phyloP scores from a whole-genome alignment of 148 eudicot genomes.

The Vaccinium macrocarpon region DNA sequence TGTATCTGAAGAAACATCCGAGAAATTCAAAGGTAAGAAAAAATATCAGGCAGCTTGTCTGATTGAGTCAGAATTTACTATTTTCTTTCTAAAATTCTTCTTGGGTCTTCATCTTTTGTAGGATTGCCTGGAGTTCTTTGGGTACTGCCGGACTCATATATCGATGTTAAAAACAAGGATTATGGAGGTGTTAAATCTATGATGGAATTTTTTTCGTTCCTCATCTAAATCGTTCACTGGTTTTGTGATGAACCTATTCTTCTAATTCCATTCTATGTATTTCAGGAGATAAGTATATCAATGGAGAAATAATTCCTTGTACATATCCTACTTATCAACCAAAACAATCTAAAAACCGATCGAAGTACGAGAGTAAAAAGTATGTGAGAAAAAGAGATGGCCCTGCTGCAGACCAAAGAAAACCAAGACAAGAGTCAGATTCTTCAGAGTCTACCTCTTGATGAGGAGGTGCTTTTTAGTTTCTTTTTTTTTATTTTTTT shows the following conservation, averaged over 20 bases:
- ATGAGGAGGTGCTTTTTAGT: conserved; percentile 41
- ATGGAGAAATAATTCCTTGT: conserved; percentile 92
- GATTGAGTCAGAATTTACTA: background rate
- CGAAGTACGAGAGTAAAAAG: conserved; percentile 69
- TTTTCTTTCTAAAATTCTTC: background rate
- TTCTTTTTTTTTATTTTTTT: rapidly evolving
- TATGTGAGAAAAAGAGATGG: conserved; percentile 86
- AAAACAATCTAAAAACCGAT: conserved; percentile 43
- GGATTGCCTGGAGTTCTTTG: conserved; percentile 95
- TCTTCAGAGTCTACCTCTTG: conserved; percentile 59
- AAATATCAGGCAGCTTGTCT: background rate
- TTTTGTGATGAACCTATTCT: background rate
- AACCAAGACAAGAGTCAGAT: conserved; percentile 52
- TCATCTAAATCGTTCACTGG: background rate
- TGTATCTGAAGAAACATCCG: conserved; percentile 89
- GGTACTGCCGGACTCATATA: conserved; percentile 93
- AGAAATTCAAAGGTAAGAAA: conserved; percentile 72
- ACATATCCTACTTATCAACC: conserved; percentile 91
- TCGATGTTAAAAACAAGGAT: conserved; percentile 93
- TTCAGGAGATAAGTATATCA: conserved; percentile 77
- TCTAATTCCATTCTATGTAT: background rate
- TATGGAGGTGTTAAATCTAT: conserved; percentile 51
- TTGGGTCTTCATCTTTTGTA: conserved; percentile 27
- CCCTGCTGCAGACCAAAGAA: conserved; percentile 56
- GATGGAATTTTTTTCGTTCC: background rate